Base-by-base conservation (phyloP, 1,139 yeast genomes). In the Blastobotrys proliferans region DNA sequence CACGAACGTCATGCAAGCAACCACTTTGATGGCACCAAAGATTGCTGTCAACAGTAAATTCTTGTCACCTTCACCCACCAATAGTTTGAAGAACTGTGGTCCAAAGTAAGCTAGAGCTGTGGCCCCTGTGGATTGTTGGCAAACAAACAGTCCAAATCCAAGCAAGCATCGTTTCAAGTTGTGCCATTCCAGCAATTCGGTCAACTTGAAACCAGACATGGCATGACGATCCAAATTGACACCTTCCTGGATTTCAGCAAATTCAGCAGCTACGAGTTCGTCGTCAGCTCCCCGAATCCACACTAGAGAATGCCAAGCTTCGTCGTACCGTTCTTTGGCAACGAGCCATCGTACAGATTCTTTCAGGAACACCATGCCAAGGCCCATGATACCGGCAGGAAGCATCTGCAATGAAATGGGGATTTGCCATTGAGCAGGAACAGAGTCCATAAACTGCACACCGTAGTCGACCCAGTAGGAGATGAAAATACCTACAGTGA, bases 121-220 rank as follows among this genome's bases (percentile, higher is more conserved):
- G 50, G 79, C 70, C 67, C 86, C 87, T 45, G 84, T 78, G 66
- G 79, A 73, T 64, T 81, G 86, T 64, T 80, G 85, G 69, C 79
- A 75, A 56, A 77, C 73, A 63, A 70, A 65, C 13, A 45, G 20
- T 8, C 32, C 21, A 14, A 43, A 44, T 10, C 51, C 52, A 26
- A 49, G 22, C 24, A 46, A 11, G 3, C 41, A 40, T 19, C 51
- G 41, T 32, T 37, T 40, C 4, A 26, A 13, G 28, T 31, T 48
- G 13, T 35, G 41, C 35, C 35, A 21, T 38, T 30, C 35, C 8
- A 38, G 16, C 4, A 38, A 21, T 18, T 38, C 41, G 8, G 22
- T 38, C 10, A 30, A 14, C 11, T 31, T 11, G 22, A 32, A 39
- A n/a, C 42, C 42, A n/a, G 17, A 20, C 22, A 8, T 11, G 14